These are phyloP conservation scores for Lachnellula arida DNA, from an alignment of 2,329 filamentous ascomycete species.

Conservation along the genomic window DNA sequence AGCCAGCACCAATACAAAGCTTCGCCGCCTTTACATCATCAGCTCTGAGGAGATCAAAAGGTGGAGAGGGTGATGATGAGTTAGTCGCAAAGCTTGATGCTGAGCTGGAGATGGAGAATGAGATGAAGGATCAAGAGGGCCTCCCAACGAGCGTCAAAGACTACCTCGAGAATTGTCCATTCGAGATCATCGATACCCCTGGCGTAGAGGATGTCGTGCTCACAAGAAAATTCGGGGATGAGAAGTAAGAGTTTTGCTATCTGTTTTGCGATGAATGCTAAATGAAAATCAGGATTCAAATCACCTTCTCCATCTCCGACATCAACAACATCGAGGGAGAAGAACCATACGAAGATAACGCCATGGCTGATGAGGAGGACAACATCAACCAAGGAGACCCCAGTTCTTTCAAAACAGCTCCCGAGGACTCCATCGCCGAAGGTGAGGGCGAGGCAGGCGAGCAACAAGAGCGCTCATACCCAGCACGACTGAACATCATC, in stretches of 20 bases:
- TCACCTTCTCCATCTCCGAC: constrained; percentile 82
- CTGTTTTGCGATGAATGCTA: constrained; percentile 22
- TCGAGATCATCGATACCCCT: constrained; percentile 73
- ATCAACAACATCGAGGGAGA: constrained; percentile 63
- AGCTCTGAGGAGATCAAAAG: constrained; percentile 35
- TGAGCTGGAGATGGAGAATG: constrained; percentile 79
- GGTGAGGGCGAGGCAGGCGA: constrained; percentile 53
- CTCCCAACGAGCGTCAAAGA: constrained; percentile 76
- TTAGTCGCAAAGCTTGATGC: constrained; percentile 80
- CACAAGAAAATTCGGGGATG: constrained; percentile 76
- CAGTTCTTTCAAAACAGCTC: constrained; percentile 50
- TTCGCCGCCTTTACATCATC: constrained; percentile 36
- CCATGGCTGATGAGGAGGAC: constrained; percentile 49
- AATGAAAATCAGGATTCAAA: constrained; percentile 55
- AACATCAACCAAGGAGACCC: constrained; percentile 46
- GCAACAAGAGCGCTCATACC: constrained; percentile 56
- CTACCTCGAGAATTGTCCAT: constrained; percentile 81
- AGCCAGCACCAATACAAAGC: constrained; percentile 25
- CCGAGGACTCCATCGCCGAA: constrained; percentile 52
- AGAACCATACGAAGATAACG: constrained; percentile 51
- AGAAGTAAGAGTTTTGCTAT: constrained; percentile 60
- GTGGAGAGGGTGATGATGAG: constrained; percentile 64
- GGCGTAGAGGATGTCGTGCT: constrained; percentile 87
- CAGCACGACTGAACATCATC: constrained; percentile 78
- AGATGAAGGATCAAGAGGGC: constrained; percentile 66